These are phyloP conservation scores for Silene conica DNA, from an alignment of 148 eudicot genomes.

Conservation along the genomic window DNA sequence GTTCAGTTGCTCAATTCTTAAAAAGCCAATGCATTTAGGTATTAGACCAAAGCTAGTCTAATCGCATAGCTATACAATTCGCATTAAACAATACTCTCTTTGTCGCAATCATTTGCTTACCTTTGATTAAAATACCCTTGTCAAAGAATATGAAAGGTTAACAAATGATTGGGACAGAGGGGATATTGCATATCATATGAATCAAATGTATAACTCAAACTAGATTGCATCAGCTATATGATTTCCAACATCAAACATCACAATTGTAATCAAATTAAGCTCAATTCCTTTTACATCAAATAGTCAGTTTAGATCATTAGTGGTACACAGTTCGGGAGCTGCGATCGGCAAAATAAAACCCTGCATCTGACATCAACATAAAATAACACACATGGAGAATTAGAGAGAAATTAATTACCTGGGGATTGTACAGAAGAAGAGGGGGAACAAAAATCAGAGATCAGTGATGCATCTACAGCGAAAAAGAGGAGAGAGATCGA, in stretches of 20 bases:
- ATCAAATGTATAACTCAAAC: too few species aligned
- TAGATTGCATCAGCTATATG: neutral
- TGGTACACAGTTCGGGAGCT: neutral
- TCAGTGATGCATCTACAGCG: slow-evolving; percentile 7
- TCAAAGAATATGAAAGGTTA: too few species aligned
- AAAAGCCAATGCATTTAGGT: neutral
- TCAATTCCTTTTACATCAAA: neutral
- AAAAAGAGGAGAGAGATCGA: neutral
- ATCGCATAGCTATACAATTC: neutral
- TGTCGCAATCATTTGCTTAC: too few species aligned
- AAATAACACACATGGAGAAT: neutral
- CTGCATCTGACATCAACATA: neutral
- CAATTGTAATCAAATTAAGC: neutral
- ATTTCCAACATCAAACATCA: neutral
- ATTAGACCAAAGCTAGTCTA: neutral
- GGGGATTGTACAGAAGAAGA: neutral
- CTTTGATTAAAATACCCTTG: too few species aligned
- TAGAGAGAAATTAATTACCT: neutral
- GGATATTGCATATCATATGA: too few species aligned
- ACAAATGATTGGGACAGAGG: too few species aligned
- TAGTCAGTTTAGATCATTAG: neutral
- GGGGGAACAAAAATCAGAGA: slow-evolving; percentile 5
- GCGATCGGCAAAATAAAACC: neutral
- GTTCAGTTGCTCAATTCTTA: neutral
- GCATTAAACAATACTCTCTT: neutral